phyloP scores from a whole-genome alignment of 73 alveolate species.

The Tetrahymena malaccensis region DNA sequence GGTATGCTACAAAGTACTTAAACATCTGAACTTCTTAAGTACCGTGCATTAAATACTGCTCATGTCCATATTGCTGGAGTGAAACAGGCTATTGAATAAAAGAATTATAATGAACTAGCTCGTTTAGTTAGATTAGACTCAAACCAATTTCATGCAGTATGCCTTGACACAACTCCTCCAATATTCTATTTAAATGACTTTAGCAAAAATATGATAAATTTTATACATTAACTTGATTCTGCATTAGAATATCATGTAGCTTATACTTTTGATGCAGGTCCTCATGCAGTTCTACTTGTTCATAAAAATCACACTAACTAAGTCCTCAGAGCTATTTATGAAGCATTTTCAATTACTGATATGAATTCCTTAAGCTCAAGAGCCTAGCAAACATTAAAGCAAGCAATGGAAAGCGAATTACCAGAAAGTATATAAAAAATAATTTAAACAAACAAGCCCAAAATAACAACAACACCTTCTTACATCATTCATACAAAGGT shows the following conservation, averaged over 20 bases:
- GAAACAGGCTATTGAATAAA: conserved; percentile 47
- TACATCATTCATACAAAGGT: background rate
- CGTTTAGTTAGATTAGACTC: background rate
- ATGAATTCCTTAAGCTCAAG: background rate
- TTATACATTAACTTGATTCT: background rate
- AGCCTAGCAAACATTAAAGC: background rate
- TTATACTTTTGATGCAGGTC: conserved; percentile 33
- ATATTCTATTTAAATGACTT: conserved; percentile 62
- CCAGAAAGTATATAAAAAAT: background rate
- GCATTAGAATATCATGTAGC: background rate
- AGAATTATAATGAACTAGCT: conserved; percentile 54
- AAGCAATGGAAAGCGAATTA: background rate
- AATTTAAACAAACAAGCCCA: background rate
- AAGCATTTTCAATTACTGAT: background rate
- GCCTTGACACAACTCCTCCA: conserved; percentile 61
- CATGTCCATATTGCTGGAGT: conserved; percentile 58
- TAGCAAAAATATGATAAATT: conserved; percentile 27
- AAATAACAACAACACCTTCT: background rate
- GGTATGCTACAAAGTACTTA: conserved; percentile 84
- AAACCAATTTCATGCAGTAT: conserved; percentile 60
- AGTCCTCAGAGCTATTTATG: background rate
- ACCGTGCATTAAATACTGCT: conserved; percentile 27
- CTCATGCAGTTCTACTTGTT: conserved; percentile 28
- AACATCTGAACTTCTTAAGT: conserved; percentile 60
- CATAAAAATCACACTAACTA: background rate